These are phyloP conservation scores for Phaeodactylum tricornutum DNA, from an alignment of 108 stramenopile species.

Conservation along the genomic window DNA sequence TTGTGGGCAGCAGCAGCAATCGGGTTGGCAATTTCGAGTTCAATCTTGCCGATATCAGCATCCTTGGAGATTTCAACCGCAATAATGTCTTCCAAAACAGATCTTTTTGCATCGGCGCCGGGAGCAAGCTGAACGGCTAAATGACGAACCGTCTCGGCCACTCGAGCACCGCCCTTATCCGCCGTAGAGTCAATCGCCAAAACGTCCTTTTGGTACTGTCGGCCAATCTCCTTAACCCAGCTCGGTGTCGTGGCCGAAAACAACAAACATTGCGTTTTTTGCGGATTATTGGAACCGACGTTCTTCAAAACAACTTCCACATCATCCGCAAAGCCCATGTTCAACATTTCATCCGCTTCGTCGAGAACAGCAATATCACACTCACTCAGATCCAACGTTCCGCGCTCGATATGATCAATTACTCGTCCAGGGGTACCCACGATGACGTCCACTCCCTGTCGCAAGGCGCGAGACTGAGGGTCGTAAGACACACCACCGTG, in stretches of 20 bases:
- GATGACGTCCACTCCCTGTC: constrained; percentile 85
- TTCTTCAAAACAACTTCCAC: constrained; percentile 89
- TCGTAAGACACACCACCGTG: constrained; percentile 97
- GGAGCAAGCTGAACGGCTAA: constrained; percentile 88
- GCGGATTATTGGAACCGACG: constrained; percentile 40
- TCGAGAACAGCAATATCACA: constrained; percentile 89
- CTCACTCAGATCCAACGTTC: constrained; percentile 78
- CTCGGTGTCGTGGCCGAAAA: constrained; percentile 98
- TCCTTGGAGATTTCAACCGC: constrained; percentile 87
- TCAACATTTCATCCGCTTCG: constrained; percentile 99
- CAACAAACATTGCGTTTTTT: constrained; percentile 88
- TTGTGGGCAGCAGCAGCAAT: constrained; percentile 83
- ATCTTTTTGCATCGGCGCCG: constrained; percentile 65
- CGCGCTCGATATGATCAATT: constrained; percentile 93
- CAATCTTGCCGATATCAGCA: constrained; percentile 28
- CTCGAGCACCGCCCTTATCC: constrained; percentile 65
- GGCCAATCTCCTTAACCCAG: constrained; percentile 92
- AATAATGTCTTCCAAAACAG: constrained; percentile 84
- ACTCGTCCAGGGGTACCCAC: constrained; percentile 99
- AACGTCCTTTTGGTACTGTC: constrained; percentile 79
- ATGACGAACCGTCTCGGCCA: constrained; percentile 93
- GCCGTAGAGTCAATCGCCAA: constrained; percentile 87
- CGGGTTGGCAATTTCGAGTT: constrained; percentile 61
- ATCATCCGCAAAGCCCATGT: constrained; percentile 99
- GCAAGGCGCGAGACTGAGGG: constrained; percentile 68